These are phyloP conservation scores for Bocquillonia castaneifolia DNA, from an alignment of 441 rosid genomes.

Conservation along the genomic window DNA sequence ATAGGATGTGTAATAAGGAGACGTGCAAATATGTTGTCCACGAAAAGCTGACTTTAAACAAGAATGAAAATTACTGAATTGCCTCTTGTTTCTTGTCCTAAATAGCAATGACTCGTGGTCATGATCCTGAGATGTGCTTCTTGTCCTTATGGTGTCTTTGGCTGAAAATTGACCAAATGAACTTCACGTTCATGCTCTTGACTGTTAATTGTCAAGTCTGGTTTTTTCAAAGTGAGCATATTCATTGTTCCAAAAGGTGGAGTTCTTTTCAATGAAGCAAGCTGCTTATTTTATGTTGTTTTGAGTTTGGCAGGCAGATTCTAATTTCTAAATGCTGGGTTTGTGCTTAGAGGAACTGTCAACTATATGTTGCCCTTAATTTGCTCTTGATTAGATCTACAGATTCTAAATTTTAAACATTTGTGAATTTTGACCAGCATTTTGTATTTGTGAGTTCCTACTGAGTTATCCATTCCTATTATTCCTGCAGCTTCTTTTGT, in stretches of 20 bases:
- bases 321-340: background rate
- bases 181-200: background rate
- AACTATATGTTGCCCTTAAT: background rate
- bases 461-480: constrained; percentile 13
- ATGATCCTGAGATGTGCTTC: background rate
- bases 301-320: background rate
- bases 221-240: background rate
- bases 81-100: background rate
- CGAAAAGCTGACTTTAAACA: background rate
- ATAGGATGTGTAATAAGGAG: background rate
- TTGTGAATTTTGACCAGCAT: background rate
- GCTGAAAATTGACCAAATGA: background rate
- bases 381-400: background rate
- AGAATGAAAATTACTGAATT: background rate
- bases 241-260: background rate
- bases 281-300: background rate
- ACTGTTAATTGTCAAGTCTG: background rate
- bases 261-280: background rate
- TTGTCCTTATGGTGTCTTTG: background rate
- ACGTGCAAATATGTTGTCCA: background rate
- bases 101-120: background rate
- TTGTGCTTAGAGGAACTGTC: background rate
- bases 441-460: constrained; percentile 11
- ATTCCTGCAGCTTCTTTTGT: constrained; percentile 66
- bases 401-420: constrained; percentile 1